Conservation (phyloP, 176 grass and related monocot species). For the Otatea glauca region DNA sequence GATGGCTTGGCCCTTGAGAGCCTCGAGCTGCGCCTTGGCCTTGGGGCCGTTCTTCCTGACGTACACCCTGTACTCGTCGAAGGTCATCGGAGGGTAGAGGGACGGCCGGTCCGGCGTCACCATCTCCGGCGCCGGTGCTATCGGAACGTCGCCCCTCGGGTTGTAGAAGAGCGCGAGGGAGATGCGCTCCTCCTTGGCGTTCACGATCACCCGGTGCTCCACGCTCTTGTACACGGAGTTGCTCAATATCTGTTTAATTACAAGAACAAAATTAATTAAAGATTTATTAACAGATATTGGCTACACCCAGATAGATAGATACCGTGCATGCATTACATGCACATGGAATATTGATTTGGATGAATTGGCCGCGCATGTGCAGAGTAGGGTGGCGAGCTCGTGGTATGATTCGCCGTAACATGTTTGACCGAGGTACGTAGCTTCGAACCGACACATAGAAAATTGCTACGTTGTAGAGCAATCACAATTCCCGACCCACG, state of each 20-base stretch:
- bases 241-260: constrained; percentile 62
- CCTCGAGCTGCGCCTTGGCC: constrained; percentile 75
- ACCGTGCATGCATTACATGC: neutral
- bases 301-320: neutral
- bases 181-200: constrained; percentile 63
- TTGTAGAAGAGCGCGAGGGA: constrained; percentile 94
- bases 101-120: constrained; percentile 52
- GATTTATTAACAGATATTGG: neutral
- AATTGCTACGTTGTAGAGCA: neutral
- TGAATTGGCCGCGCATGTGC: neutral
- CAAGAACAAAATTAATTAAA: neutral
- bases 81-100: constrained; percentile 81
- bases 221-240: constrained; percentile 76
- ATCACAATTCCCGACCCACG: neutral
- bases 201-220: constrained; percentile 77
- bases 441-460: neutral
- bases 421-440: constrained; percentile 4
- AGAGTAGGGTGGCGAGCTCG: neutral
- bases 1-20: constrained; percentile 54
- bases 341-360: neutral
- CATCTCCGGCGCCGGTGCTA: constrained; percentile 60
- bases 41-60: constrained; percentile 66
- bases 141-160: constrained; percentile 59
- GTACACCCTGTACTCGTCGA: constrained; percentile 66
- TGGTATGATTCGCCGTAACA: constrained; percentile 8